Percentiles rank a stretch among this genome's conserved stretches.
These are phyloP conservation scores for Echria macrotheca DNA, from an alignment of 495 filamentous ascomycete species.

Conservation along the genomic window DNA sequence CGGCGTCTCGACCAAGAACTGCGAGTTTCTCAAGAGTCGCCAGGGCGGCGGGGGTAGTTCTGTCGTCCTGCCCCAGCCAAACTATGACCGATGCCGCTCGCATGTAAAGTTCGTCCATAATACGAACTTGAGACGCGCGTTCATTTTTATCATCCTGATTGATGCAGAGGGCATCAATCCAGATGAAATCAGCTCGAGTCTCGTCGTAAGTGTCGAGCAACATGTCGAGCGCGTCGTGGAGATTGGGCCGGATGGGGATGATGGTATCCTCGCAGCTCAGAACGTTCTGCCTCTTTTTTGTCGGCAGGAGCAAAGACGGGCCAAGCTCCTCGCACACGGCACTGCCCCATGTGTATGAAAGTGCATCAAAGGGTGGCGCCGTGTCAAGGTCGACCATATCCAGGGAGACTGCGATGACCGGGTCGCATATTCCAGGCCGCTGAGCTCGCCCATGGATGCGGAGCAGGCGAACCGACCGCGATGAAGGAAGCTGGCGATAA, in stretches of 20 bases:
- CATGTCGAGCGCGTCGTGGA: not conserved
- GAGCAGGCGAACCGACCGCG: not conserved
- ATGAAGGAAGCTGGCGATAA: not conserved
- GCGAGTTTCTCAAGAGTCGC: not conserved
- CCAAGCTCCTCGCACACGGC: not conserved
- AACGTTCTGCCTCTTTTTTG: not conserved
- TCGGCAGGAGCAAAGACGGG: not conserved
- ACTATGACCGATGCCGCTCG: not conserved
- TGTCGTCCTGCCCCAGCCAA: not conserved
- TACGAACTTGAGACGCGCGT: not conserved
- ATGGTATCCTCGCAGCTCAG: not conserved
- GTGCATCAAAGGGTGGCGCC: not conserved
- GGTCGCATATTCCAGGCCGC: not conserved
- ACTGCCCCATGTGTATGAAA: not conserved
- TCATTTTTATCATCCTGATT: not conserved
- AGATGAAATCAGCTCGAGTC: not conserved
- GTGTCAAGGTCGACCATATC: not conserved
- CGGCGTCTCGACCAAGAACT: not conserved
- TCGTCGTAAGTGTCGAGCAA: not conserved
- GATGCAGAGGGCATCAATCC: not conserved
- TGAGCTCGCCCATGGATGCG: not conserved
- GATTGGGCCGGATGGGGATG: not conserved
- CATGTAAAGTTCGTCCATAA: not conserved
- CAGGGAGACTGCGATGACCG: not conserved
- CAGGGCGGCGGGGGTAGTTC: not conserved